Evolutionary conservation across 1,284 basidiomycete species (phyloP).

Genomic region (Apiotrichum mycotoxinovorans): DNA sequence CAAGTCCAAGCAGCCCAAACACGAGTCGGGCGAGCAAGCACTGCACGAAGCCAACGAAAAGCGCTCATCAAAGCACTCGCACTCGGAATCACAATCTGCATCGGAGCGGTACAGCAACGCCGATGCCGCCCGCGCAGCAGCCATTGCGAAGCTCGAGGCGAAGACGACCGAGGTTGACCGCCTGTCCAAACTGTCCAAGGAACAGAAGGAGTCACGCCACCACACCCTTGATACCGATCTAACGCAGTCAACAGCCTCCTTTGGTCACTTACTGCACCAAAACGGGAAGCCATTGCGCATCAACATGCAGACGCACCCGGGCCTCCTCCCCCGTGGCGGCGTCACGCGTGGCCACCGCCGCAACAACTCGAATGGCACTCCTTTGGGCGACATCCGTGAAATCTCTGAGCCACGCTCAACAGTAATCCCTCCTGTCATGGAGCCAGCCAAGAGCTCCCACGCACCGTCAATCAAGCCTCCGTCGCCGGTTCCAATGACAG

Average conservation of each 20-base stretch:
- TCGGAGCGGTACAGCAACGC: background rate
- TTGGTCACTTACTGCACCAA: conserved; percentile 41
- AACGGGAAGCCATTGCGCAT: conserved; percentile 30
- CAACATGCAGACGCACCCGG: conserved; percentile 16
- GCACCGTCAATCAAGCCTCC: conserved; percentile 8
- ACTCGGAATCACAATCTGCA: background rate
- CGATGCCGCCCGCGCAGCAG: background rate
- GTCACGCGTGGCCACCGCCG: background rate
- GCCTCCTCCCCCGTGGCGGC: background rate
- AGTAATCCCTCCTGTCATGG: too few relatives aligned
- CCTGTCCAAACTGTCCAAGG: background rate
- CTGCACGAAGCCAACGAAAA: background rate
- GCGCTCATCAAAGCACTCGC: background rate
- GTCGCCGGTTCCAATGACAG: background rate
- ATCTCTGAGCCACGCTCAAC: background rate
- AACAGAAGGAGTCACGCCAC: background rate
- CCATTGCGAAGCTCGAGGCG: background rate
- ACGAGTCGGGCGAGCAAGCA: background rate
- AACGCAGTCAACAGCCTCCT: conserved; percentile 32
- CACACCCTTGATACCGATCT: conserved; percentile 5
- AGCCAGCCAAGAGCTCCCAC: background rate
- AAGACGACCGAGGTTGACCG: background rate
- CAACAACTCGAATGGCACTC: background rate
- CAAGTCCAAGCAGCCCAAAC: background rate
- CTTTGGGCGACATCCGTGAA: conserved; percentile 4